These are phyloP conservation scores for Hypoxylon rubiginosum DNA, from an alignment of 2,329 filamentous ascomycete genomes.

Conservation along the genomic window DNA sequence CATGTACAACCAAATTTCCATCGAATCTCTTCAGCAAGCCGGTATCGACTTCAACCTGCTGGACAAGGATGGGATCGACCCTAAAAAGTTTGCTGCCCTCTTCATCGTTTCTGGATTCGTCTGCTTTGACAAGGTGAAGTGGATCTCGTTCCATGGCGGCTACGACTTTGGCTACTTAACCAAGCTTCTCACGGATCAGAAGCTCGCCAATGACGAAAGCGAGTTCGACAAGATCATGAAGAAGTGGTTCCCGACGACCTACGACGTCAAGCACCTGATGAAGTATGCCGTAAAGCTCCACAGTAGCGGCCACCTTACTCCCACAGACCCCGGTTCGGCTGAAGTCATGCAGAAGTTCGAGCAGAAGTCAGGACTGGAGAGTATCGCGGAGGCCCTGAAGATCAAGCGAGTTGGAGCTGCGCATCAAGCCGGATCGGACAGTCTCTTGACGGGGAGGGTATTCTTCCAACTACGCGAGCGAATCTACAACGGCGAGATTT, in stretches of 20 bases:
- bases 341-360: conserved; percentile 88
- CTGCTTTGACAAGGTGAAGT: conserved; percentile 87
- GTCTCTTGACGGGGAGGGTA: conserved; percentile 90
- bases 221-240: conserved; percentile 91
- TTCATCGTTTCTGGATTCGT: conserved; percentile 94
- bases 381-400: conserved; percentile 92
- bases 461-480: conserved; percentile 94
- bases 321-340: conserved; percentile 72
- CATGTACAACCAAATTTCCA: conserved; percentile 98
- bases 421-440: conserved; percentile 95
- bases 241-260: conserved; percentile 92
- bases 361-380: conserved; percentile 91
- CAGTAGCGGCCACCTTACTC: conserved; percentile 72
- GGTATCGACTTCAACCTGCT: conserved; percentile 93
- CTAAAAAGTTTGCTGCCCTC: conserved; percentile 87
- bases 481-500: conserved; percentile 86
- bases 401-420: conserved; percentile 88
- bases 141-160: conserved; percentile 97
- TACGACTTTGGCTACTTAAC: conserved; percentile 99
- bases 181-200: conserved; percentile 87
- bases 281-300: conserved; percentile 84
- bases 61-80: conserved; percentile 90
- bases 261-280: conserved; percentile 98
- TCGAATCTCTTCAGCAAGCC: conserved; percentile 88
- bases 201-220: conserved; percentile 88